Evolutionary conservation across 164 flowering plant genomes (phyloP).

Genomic region (Tinospora cordifolia): DNA sequence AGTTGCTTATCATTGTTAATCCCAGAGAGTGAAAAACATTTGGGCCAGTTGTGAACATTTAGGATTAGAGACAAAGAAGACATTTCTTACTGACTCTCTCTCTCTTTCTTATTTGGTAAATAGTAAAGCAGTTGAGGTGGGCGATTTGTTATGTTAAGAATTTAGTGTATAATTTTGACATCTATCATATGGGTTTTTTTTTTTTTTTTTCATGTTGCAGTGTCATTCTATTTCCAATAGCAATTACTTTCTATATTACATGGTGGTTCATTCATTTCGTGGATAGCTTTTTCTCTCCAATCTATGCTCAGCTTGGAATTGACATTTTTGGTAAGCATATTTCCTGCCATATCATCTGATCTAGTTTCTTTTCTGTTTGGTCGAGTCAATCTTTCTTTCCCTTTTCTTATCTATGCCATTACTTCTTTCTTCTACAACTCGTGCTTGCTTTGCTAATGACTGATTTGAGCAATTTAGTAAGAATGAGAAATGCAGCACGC

Average conservation of each 20-base stretch:
- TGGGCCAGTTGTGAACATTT: no score
- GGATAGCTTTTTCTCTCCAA: conserved; percentile 38
- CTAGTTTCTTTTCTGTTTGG: neutral
- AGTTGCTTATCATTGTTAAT: no score
- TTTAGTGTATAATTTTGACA: neutral
- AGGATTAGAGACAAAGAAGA: neutral
- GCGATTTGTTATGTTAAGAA: neutral
- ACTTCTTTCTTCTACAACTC: no score
- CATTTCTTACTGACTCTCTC: conserved; percentile 5
- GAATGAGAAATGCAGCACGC: no score
- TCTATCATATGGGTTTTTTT: conserved; percentile 6
- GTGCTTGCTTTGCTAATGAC: neutral
- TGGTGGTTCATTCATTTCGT: conserved; percentile 83
- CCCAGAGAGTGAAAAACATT: no score
- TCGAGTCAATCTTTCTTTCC: neutral
- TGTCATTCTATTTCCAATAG: conserved; percentile 72
- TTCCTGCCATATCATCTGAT: neutral
- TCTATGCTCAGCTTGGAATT: conserved; percentile 74
- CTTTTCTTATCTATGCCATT: no score
- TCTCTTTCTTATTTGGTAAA: neutral
- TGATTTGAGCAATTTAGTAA: neutral
- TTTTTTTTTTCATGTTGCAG: conserved; percentile 34
- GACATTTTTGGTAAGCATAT: conserved; percentile 54
- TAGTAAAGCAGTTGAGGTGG: neutral
- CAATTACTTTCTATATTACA: conserved; percentile 69